phyloP scores from a whole-genome alignment of 257 asterid species.

The Oldenlandia corymbosa region DNA sequence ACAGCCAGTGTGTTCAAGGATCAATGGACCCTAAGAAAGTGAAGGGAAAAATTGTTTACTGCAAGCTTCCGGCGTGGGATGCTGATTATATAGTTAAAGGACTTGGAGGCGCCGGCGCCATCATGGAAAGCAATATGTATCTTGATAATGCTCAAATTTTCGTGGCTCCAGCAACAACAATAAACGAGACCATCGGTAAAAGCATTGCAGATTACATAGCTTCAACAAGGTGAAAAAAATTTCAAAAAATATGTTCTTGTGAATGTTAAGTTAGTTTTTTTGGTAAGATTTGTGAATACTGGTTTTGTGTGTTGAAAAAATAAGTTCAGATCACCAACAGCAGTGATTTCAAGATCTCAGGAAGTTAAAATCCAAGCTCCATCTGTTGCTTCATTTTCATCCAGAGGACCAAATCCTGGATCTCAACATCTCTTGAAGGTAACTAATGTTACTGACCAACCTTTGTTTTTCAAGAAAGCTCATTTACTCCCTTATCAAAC shows the following conservation, averaged over 20 bases:
- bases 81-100: constrained; percentile 66
- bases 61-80: constrained; percentile 55
- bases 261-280: neutral
- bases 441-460: too few species aligned
- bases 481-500: neutral
- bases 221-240: constrained; percentile 46
- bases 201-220: constrained; percentile 43
- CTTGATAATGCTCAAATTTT: constrained; percentile 67
- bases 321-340: constrained; percentile 65
- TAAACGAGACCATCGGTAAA: constrained; percentile 46
- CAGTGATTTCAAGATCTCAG: constrained; percentile 54
- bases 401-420: constrained; percentile 80
- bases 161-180: constrained; percentile 76
- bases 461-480: neutral
- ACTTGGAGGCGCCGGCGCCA: constrained; percentile 70
- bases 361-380: constrained; percentile 69
- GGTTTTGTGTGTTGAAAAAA: neutral
- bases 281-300: too few species aligned
- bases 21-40: constrained; percentile 83
- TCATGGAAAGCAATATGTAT: constrained; percentile 46
- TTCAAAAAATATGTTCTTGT: neutral
- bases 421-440: constrained; percentile 66
- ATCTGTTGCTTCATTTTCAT: constrained; percentile 73
- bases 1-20: constrained; percentile 48
- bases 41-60: constrained; percentile 68